A percentile compares a stretch with the other conserved stretches of the same genome.
phyloP scores from a whole-genome alignment of 352 stramenopile genomes.

The Pythium apleroticum region DNA sequence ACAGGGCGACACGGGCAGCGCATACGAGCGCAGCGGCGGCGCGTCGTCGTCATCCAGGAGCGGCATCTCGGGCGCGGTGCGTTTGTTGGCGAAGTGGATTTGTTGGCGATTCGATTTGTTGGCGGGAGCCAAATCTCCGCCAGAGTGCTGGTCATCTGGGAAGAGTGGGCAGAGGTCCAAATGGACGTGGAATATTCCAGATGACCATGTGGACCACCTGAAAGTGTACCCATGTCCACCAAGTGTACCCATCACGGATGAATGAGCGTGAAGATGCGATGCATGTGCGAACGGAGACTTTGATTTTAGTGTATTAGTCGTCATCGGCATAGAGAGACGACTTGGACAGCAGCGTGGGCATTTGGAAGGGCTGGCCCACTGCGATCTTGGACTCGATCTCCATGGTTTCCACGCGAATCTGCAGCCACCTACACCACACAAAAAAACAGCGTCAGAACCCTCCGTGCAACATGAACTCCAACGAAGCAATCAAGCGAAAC shows the following conservation, averaged over 20 bases:
- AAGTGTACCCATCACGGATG: background rate
- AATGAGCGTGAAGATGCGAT: too few relatives aligned
- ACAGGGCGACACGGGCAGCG: slow-evolving; percentile 61
- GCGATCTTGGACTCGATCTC: slow-evolving; percentile 86
- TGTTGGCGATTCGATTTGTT: slow-evolving; percentile 1
- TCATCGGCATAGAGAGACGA: slow-evolving; percentile 86
- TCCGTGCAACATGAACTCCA: slow-evolving; percentile 4
- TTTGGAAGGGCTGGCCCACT: slow-evolving; percentile 69
- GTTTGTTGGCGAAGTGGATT: background rate
- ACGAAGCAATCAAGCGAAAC: slow-evolving; percentile 26
- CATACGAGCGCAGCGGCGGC: slow-evolving; percentile 51
- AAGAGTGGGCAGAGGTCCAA: background rate
- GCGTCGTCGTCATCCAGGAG: slow-evolving; percentile 8
- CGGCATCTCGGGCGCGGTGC: slow-evolving; percentile 8
- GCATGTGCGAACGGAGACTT: background rate
- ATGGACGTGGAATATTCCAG: slow-evolving; percentile 25
- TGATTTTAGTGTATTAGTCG: slow-evolving; percentile 45
- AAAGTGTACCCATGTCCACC: slow-evolving; percentile 15
- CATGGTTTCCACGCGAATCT: slow-evolving; percentile 82
- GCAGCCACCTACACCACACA: slow-evolving; percentile 63
- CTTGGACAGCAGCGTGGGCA: slow-evolving; percentile 86
- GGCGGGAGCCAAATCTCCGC: background rate
- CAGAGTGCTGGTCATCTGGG: slow-evolving; percentile 26
- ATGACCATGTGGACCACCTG: slow-evolving; percentile 24
- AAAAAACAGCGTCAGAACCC: background rate